Conservation (phyloP, 164 flowering plant species). For the Piper betle region DNA sequence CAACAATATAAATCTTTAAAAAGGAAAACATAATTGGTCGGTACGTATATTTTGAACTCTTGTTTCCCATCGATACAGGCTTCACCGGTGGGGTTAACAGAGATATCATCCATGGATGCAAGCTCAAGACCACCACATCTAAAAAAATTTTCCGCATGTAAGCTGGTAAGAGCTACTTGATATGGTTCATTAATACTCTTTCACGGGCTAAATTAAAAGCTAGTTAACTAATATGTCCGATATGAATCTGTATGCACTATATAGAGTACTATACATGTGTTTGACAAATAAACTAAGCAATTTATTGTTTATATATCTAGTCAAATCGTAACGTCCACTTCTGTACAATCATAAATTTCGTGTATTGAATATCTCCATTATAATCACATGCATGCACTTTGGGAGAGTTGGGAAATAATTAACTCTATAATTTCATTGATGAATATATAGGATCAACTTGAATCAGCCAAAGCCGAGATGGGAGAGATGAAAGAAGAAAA, state of each 20-base stretch:
- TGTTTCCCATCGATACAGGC: background rate
- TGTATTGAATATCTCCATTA: no score
- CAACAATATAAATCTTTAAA: background rate
- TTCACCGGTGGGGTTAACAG: background rate
- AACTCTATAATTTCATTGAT: background rate
- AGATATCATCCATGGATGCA: conserved; percentile 1
- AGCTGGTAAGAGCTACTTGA: conserved; percentile 1
- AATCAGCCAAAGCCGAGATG: conserved; percentile 59
- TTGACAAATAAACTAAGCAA: no score
- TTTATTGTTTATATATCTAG: no score
- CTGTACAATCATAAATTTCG: no score
- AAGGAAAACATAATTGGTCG: background rate
- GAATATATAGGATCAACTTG: conserved; percentile 26
- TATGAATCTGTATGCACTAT: no score
- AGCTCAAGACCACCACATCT: conserved; percentile 3
- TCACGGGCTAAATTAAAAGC: no score
- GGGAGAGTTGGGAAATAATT: no score
- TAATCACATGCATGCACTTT: no score
- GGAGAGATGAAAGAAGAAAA: conserved; percentile 65
- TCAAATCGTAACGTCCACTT: no score
- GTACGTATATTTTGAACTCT: background rate
- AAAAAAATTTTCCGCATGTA: background rate
- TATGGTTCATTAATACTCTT: background rate
- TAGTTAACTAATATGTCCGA: no score
- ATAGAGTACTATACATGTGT: no score